A percentile compares a stretch with the other conserved stretches of the same genome.
Evolutionary conservation across 352 stramenopile genomes (phyloP).

Genomic region (Pythium coloratum): DNA sequence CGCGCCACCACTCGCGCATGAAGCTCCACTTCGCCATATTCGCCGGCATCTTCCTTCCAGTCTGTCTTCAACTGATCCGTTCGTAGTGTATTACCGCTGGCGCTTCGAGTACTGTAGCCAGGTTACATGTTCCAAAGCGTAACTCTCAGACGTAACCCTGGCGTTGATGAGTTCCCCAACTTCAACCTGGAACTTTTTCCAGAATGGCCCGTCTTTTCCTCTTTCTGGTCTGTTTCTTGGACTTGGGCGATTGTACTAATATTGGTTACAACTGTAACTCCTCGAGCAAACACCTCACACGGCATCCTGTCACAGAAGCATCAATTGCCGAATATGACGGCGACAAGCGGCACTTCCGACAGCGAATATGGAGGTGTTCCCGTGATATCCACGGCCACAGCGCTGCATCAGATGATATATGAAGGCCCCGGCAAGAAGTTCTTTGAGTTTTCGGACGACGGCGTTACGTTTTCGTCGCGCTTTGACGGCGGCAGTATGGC

Average conservation of each 20-base stretch:
- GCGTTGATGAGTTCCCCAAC: not conserved
- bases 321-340: constrained; percentile 1
- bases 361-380: not conserved
- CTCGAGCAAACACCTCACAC: not conserved
- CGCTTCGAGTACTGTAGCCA: no score
- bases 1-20: not conserved
- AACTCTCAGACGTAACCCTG: not conserved
- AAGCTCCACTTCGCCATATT: not conserved
- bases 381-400: not conserved
- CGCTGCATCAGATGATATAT: constrained; percentile 2
- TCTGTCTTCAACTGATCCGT: no score
- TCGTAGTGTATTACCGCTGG: no score
- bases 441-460: constrained; percentile 33
- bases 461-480: constrained; percentile 35
- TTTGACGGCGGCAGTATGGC: constrained; percentile 44
- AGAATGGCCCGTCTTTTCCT: not conserved
- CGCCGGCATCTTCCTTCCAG: no score
- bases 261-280: not conserved
- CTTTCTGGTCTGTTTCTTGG: not conserved
- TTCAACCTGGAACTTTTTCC: not conserved
- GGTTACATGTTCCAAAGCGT: not conserved
- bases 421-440: constrained; percentile 37
- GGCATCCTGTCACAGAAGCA: not conserved
- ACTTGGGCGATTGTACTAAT: not conserved
- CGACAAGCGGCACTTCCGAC: not conserved